Conservation (phyloP, 208 protist species). For the Leishmania guyanensis region DNA sequence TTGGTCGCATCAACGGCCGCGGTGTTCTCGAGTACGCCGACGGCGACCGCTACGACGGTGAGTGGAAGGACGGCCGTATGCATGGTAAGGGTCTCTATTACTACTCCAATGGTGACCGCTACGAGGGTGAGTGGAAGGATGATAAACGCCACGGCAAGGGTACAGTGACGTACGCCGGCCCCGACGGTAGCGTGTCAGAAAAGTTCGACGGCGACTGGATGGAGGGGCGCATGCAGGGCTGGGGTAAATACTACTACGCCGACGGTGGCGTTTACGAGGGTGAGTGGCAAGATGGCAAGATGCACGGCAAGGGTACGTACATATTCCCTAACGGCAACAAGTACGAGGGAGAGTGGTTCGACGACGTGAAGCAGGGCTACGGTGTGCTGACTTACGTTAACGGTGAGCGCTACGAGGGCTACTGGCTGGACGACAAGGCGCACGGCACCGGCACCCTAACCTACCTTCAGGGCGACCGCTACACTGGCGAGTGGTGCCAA, state of each 20-base stretch:
- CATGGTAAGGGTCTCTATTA: conserved; percentile 91
- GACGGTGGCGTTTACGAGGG: conserved; percentile 94
- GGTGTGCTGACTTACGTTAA: conserved; percentile 90
- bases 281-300: conserved; percentile 91
- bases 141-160: conserved; percentile 94
- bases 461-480: conserved; percentile 91
- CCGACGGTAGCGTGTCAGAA: conserved; percentile 92
- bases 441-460: conserved; percentile 90
- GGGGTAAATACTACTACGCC: conserved; percentile 93
- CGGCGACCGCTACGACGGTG: conserved; percentile 92
- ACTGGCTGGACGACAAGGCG: conserved; percentile 91
- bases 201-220: conserved; percentile 96
- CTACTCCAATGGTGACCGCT: conserved; percentile 90
- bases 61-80: conserved; percentile 95
- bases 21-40: conserved; percentile 90
- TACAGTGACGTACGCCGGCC: conserved; percentile 86
- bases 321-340: conserved; percentile 95
- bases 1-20: conserved; percentile 91
- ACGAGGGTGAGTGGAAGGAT: conserved; percentile 94
- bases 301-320: conserved; percentile 92
- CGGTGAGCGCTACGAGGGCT: conserved; percentile 89
- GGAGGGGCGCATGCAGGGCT: conserved; percentile 94
- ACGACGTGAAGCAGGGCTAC: conserved; percentile 93
- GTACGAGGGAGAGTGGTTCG: conserved; percentile 95
- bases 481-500: conserved; percentile 91